phyloP scores from a whole-genome alignment of 2,329 filamentous ascomycete species.

The Ceratocystis ficicola region DNA sequence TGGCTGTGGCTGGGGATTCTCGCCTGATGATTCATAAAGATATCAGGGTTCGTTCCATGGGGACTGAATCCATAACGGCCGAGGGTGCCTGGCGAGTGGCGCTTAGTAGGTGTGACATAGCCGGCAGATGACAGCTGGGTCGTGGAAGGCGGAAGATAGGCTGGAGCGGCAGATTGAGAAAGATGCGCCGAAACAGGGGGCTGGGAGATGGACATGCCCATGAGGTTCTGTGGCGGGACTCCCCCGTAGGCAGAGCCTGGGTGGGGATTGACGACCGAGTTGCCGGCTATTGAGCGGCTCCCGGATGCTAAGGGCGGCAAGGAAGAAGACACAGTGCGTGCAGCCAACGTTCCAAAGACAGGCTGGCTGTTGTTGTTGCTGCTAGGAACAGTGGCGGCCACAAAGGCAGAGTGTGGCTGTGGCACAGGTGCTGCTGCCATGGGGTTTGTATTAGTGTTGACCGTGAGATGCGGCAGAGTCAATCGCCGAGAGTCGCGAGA shows the following conservation, averaged over 20 bases:
- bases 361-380: background rate
- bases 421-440: background rate
- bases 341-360: background rate
- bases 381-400: background rate
- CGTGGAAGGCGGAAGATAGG: conserved; percentile 15
- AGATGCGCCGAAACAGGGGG: conserved; percentile 10
- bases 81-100: conserved; percentile 40
- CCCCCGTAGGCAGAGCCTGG: background rate
- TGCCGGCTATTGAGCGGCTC: background rate
- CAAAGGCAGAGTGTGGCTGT: conserved; percentile 2
- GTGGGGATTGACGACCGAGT: background rate
- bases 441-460: conserved; percentile 7
- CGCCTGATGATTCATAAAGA: conserved; percentile 4
- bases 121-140: conserved; percentile 21
- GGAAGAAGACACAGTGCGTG: background rate
- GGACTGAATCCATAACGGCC: conserved; percentile 30
- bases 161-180: conserved; percentile 1
- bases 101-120: conserved; percentile 43
- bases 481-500: conserved; percentile 10
- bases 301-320: background rate
- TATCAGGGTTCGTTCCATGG: background rate
- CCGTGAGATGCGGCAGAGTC: conserved; percentile 17
- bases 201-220: conserved; percentile 2
- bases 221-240: background rate
- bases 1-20: background rate